Base-by-base conservation (phyloP, 192 early-diverging fungal species). In the Phlyctochytrium arcticum region DNA sequence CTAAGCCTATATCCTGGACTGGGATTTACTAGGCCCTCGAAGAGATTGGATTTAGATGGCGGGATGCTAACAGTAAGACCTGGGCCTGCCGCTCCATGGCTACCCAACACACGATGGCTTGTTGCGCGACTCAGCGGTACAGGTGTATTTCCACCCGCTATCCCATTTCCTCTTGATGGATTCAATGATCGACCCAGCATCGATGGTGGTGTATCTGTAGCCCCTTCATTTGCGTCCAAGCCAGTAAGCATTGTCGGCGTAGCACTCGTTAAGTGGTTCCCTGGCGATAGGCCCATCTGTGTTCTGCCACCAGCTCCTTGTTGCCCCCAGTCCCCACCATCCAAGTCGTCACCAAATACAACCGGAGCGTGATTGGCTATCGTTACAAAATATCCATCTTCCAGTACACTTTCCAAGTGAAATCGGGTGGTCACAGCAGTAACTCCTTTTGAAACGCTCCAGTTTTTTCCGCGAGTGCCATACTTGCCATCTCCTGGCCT, bases 1-100 rank as follows among this genome's bases (percentile, higher is more conserved):
- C 51, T 48, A 46, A 34, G 9, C 73, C 67, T 56, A 61, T 61
- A 24, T 35, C 57, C 34, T 48, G 57, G 46, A 54, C 54, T 54
- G 27, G 68, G 46, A 23, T 46, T 6, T 10, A 57, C 36, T 6
- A 30, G 34, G 30, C 19, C 29, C 29, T 53, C 50, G 15, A 26
- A 15, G 15, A 44, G 15, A 12, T 44, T 19, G 12, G 39, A 19
- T 44, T 44, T 44, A 44, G 15, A 19, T 19, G 39, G 2, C 17
- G 50, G 50, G 15, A 30, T 30, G 8, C 29, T 53, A 19, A 53
- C 30, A 3, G 29, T n/a, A 6, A 36, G 35, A 26, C 55, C 35
- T 17, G 17, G 5, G 55, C 10, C 27, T 2, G n/a, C 31, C 5
- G 30, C 32, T 57, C 55, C 2, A 19, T 17, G 17, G 17, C 55